phyloP scores from a whole-genome alignment of 2,329 filamentous ascomycete species.

The Ceratocystiopsis sp. region DNA sequence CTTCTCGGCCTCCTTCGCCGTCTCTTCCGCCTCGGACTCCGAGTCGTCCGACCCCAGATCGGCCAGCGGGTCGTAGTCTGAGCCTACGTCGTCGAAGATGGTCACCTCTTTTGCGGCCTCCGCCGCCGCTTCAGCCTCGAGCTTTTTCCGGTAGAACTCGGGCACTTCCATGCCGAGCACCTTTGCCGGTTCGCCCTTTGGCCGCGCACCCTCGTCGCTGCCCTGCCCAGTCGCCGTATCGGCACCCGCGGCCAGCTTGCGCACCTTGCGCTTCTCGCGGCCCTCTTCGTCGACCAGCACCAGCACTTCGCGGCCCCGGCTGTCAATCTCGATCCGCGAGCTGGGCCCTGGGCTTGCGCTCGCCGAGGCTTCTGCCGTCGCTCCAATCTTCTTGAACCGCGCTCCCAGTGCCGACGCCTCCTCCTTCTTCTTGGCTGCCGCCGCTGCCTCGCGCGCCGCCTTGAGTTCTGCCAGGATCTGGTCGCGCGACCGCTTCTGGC shows the following conservation, averaged over 20 bases:
- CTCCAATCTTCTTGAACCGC: constrained; percentile 49
- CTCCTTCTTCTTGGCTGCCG: constrained; percentile 34
- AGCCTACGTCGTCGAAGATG: constrained; percentile 49
- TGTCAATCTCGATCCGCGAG: constrained; percentile 42
- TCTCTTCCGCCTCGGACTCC: constrained; percentile 18
- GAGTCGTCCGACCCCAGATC: constrained; percentile 30
- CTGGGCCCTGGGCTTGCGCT: constrained; percentile 12
- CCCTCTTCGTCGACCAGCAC: constrained; percentile 51
- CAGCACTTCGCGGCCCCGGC: constrained; percentile 43
- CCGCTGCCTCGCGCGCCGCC: constrained; percentile 42
- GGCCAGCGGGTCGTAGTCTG: constrained; percentile 51
- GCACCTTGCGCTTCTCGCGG: constrained; percentile 47
- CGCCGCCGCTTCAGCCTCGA: constrained; percentile 26
- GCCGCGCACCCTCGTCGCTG: constrained; percentile 19
- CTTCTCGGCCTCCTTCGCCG: not conserved
- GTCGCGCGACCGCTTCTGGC: constrained; percentile 45
- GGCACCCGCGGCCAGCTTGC: constrained; percentile 25
- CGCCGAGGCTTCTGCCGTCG: constrained; percentile 24
- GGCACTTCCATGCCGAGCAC: constrained; percentile 51
- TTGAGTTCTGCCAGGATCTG: constrained; percentile 53
- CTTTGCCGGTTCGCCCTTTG: constrained; percentile 28
- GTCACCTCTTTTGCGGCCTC: constrained; percentile 36
- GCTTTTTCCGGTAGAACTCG: constrained; percentile 34
- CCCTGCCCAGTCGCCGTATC: constrained; percentile 19
- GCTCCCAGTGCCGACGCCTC: constrained; percentile 36